Conservation (phyloP, 1,139 yeast genomes). For the Geotrichum cucujoidarum region DNA sequence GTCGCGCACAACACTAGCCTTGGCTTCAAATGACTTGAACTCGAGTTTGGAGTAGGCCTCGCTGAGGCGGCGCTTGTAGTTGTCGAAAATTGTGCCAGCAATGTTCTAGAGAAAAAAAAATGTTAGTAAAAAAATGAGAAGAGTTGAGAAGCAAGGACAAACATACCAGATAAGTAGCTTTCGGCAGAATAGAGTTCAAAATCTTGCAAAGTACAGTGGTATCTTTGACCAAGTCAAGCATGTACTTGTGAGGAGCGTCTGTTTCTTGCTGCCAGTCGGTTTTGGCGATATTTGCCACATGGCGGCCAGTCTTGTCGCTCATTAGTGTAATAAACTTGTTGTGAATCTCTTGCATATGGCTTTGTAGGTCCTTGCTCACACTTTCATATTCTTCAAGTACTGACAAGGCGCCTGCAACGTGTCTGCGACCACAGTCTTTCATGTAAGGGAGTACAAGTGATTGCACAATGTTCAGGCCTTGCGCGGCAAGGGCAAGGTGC, state of each 20-base stretch:
- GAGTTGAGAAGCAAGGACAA: background rate
- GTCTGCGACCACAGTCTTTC: constrained; percentile 31
- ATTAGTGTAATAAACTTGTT: constrained; percentile 62
- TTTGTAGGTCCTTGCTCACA: constrained; percentile 41
- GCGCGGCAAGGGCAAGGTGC: constrained; percentile 66
- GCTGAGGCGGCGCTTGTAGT: constrained; percentile 53
- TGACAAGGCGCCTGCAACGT: constrained; percentile 20
- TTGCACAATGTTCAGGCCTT: constrained; percentile 46
- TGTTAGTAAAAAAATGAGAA: constrained; percentile 10
- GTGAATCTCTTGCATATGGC: constrained; percentile 64
- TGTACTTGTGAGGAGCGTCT: constrained; percentile 50
- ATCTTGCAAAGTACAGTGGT: constrained; percentile 60
- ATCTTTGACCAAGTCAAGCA: constrained; percentile 64
- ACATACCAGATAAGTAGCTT: constrained; percentile 41
- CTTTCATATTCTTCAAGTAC: constrained; percentile 42
- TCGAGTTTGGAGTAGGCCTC: constrained; percentile 46
- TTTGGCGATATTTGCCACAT: constrained; percentile 38
- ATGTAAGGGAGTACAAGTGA: constrained; percentile 38
- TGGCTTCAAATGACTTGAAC: constrained; percentile 37
- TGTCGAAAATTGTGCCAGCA: constrained; percentile 44
- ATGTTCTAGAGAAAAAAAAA: constrained; percentile 23
- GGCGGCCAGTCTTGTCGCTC: constrained; percentile 53
- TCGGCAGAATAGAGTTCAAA: constrained; percentile 54
- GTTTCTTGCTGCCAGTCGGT: constrained; percentile 43
- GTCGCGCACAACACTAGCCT: constrained; percentile 48